Evolutionary conservation across 495 filamentous ascomycete species (phyloP).

Genomic region (Rhypophila decipiens): DNA sequence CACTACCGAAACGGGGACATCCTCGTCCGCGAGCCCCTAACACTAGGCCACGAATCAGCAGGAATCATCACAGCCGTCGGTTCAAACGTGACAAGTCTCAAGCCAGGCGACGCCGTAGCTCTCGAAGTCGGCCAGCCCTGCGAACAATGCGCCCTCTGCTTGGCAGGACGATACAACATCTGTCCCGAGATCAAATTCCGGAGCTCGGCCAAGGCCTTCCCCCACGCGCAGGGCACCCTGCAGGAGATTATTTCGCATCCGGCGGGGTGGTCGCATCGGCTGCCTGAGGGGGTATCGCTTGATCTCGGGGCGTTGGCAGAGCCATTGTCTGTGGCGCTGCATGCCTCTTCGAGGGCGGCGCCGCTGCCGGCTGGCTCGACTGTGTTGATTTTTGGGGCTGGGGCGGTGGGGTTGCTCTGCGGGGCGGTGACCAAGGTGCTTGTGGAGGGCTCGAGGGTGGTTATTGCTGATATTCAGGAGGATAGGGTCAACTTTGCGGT

Average conservation of each 20-base stretch:
- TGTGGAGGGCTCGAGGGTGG: conserved; percentile 42
- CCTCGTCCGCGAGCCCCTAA: conserved; percentile 55
- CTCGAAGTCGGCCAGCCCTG: conserved; percentile 84
- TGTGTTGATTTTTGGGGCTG: conserved; percentile 73
- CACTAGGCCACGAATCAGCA: conserved; percentile 57
- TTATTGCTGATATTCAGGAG: conserved; percentile 75
- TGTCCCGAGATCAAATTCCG: conserved; percentile 74
- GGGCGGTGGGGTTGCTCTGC: conserved; percentile 70
- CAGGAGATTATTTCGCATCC: conserved; percentile 76
- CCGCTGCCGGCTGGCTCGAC: conserved; percentile 46
- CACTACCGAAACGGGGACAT: conserved; percentile 65
- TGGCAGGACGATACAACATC: conserved; percentile 73
- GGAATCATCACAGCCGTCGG: conserved; percentile 51
- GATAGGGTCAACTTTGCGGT: conserved; percentile 68
- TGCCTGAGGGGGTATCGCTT: conserved; percentile 57
- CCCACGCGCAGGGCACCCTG: conserved; percentile 77
- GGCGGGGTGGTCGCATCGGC: conserved; percentile 56
- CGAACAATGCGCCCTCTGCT: conserved; percentile 58
- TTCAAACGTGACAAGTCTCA: conserved; percentile 34
- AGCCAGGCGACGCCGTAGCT: conserved; percentile 66
- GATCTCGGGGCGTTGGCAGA: conserved; percentile 71
- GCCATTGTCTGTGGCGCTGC: conserved; percentile 72
- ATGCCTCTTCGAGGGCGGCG: conserved; percentile 59
- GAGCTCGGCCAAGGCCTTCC: conserved; percentile 69
- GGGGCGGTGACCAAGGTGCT: conserved; percentile 56